phyloP scores from a whole-genome alignment of 164 flowering plant genomes.

The Vitis cinerea region DNA sequence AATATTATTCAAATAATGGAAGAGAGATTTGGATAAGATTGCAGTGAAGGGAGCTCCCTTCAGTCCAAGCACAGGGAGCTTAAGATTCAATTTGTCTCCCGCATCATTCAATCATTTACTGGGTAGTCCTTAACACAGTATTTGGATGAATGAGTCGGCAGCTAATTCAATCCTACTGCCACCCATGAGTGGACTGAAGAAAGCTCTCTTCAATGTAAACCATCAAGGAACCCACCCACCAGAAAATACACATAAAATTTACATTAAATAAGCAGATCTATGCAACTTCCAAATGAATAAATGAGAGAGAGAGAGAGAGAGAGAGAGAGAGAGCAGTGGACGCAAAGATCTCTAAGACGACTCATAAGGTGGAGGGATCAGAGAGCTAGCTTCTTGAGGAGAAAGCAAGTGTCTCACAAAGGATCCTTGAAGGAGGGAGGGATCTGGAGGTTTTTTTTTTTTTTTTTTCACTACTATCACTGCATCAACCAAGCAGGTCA shows the following conservation, averaged over 20 bases:
- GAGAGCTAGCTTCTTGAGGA: no score
- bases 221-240: neutral
- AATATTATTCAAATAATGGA: neutral
- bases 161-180: constrained; percentile 63
- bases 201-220: constrained; percentile 52
- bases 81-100: constrained; percentile 73
- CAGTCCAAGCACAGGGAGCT: constrained; percentile 81
- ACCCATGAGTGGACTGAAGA: constrained; percentile 87
- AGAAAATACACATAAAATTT: no score
- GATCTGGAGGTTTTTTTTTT: no score
- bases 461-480: neutral
- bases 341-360: no score
- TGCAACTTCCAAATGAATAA: no score
- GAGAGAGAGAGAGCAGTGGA: neutral
- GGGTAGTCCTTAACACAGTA: constrained; percentile 40
- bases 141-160: constrained; percentile 96
- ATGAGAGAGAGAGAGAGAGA: neutral
- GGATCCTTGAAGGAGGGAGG: no score
- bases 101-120: constrained; percentile 90
- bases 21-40: neutral
- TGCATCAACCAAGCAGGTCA: constrained; percentile 7
- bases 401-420: no score
- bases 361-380: no score
- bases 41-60: constrained; percentile 83
- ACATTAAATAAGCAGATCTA: neutral